Base-by-base conservation (phyloP, 768 basidiomycete genomes). In the Mycena leptocephala region DNA sequence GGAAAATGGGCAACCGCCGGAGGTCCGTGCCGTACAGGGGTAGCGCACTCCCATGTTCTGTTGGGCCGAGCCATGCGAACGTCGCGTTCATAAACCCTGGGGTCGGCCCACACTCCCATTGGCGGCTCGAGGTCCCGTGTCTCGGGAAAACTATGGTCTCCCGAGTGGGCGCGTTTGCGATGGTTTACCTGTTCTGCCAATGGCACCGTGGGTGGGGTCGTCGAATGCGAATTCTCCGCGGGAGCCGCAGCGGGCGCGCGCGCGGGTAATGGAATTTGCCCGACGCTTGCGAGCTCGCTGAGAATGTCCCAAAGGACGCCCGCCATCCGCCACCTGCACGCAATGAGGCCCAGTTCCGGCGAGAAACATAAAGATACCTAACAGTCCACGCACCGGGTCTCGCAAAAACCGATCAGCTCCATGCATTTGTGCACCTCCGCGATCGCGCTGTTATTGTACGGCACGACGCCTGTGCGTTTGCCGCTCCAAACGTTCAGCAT, bases 401-500 rank as follows among this genome's bases (percentile, higher is more conserved):
- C 89, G 30, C 83, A 84, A 24, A 76, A 75, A 62, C 84, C 84
- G n/a, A 93, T 84, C 5, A 90, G 85, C 24, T 90, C 84, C 80
- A 93, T 85, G 80, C 92, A 94, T 70, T 88, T 88, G 69, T 91
- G 86, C 7, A 94, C 91, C 79, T 93, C 91, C 59, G 87, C 85
- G 81, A 93, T 87, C 56, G 93, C 91, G 61, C 88, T 84, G 64
- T 84, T 84, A 13, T 87, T 86, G 78, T 92, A 88, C 1, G 86
- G 85, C 4, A 84, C 82, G 37, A 85, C 75, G 9, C 91, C 89
- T 41, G 86, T 86, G 73, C 87, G 86, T 79, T 87, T 90, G 22
- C 88, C 90, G 72, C 88, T 92, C 93, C 90, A 94, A 10, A 93
- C 90, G 69, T 91, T 92, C 76, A 95, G 85, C 55, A 95, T 84